A percentile compares a stretch with the other conserved stretches of the same genome.
Conservation (phyloP, 2,329 filamentous ascomycete species). For the Cyanodermella asteris region DNA sequence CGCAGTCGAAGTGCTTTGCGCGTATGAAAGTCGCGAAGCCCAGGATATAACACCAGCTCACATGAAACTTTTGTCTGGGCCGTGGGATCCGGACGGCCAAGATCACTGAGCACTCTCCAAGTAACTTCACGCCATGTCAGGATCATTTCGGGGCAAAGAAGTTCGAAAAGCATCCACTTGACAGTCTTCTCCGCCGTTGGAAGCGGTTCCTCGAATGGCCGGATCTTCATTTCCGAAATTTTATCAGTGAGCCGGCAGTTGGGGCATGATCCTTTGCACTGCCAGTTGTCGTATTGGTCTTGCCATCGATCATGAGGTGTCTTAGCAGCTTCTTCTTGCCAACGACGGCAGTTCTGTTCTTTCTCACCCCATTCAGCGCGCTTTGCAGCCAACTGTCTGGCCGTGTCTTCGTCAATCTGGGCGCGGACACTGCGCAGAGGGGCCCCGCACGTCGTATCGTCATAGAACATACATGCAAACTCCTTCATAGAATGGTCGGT, state of each 20-base stretch:
- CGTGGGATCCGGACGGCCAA: slow-evolving; percentile 8
- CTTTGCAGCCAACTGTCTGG: slow-evolving; percentile 12
- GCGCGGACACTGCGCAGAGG: slow-evolving; percentile 18
- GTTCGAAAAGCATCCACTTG: slow-evolving; percentile 31
- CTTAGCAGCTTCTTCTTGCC: slow-evolving; percentile 4
- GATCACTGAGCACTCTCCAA: slow-evolving; percentile 18
- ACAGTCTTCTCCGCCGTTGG: slow-evolving; percentile 13
- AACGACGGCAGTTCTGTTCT: slow-evolving; percentile 12
- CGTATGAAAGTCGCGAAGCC: slow-evolving; percentile 2
- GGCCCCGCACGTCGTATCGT: slow-evolving; percentile 20
- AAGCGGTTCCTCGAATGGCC: slow-evolving; percentile 35
- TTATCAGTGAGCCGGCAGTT: slow-evolving; percentile 15
- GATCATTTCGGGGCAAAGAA: slow-evolving; percentile 21
- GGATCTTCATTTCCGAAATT: slow-evolving; percentile 23
- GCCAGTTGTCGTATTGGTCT: slow-evolving; percentile 1
- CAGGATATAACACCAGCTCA: background rate
- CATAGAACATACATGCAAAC: slow-evolving; percentile 27
- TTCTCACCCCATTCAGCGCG: slow-evolving; percentile 13
- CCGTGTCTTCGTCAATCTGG: slow-evolving; percentile 20
- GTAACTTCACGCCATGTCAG: slow-evolving; percentile 28
- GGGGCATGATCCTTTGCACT: slow-evolving; percentile 11
- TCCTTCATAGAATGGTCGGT: background rate
- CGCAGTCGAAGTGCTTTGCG: background rate
- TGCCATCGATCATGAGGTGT: slow-evolving; percentile 1
- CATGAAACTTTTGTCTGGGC: background rate